phyloP scores from a whole-genome alignment of 306 rosid genomes.

The Macrotyloma uniflorum region DNA sequence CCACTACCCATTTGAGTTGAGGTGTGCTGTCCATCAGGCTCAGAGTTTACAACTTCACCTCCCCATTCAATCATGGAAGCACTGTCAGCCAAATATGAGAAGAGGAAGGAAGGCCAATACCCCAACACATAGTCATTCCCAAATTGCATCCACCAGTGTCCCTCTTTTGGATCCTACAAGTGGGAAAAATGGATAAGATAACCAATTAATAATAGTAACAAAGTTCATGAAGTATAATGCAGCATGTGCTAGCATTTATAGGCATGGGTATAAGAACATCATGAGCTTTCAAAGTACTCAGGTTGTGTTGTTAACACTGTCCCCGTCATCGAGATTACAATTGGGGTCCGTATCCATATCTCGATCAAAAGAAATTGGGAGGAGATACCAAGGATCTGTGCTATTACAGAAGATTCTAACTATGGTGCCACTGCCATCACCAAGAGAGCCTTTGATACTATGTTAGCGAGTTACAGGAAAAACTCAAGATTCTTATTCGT shows the following conservation, averaged over 20 bases:
- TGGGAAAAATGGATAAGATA: neutral
- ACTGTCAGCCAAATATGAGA: constrained; percentile 94
- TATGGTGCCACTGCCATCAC: constrained; percentile 16
- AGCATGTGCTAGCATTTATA: neutral
- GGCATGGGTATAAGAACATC: constrained; percentile 1
- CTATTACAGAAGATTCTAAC: constrained; percentile 33
- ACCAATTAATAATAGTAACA: neutral
- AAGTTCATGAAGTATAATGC: too few relatives aligned
- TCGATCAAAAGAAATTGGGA: constrained; percentile 39
- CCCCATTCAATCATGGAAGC: constrained; percentile 99
- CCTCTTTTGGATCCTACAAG: constrained; percentile 89
- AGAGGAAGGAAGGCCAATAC: constrained; percentile 93
- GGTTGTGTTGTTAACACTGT: constrained; percentile 1
- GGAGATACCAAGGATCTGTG: constrained; percentile 49
- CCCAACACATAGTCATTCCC: constrained; percentile 86
- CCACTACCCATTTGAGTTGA: constrained; percentile 98
- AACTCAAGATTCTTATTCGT: constrained; percentile 16
- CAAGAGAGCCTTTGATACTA: neutral
- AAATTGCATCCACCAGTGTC: constrained; percentile 99
- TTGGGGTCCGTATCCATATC: constrained; percentile 37
- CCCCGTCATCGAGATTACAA: constrained; percentile 10
- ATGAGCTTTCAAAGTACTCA: constrained; percentile 23
- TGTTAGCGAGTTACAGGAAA: constrained; percentile 9
- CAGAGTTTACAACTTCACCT: constrained; percentile 93
- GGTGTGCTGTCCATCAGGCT: constrained; percentile 85